These are phyloP conservation scores for Hypoxylon rickii DNA, from an alignment of 495 filamentous ascomycete species.

Conservation along the genomic window DNA sequence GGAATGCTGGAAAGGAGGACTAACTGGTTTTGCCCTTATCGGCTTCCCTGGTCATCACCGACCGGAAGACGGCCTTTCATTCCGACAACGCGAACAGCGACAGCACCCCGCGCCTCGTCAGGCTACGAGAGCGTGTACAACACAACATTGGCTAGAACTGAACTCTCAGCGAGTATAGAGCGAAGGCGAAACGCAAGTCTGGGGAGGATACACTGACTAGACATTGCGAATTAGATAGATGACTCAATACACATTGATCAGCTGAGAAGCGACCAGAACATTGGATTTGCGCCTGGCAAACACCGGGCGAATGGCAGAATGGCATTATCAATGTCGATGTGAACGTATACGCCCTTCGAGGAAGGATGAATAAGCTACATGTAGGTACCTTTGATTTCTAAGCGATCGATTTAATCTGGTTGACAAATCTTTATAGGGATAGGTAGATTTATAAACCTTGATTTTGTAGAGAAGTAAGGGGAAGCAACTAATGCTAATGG, in stretches of 20 bases:
- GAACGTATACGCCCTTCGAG: too few relatives aligned
- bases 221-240: conserved; percentile 4
- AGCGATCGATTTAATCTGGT: too few relatives aligned
- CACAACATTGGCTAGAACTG: conserved; percentile 17
- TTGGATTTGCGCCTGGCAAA: too few relatives aligned
- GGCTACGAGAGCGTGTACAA: conserved; percentile 18
- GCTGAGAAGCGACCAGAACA: conserved; percentile 11
- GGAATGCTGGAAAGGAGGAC: conserved; percentile 6
- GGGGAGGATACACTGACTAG: conserved; percentile 25
- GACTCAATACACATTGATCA: conserved; percentile 24
- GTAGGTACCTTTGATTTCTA: too few relatives aligned
- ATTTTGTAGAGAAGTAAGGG: too few relatives aligned
- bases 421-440: too few relatives aligned
- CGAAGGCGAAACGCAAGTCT: conserved; percentile 9
- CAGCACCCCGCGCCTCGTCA: conserved; percentile 15
- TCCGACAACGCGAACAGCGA: conserved; percentile 8
- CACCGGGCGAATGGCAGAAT: too few relatives aligned
- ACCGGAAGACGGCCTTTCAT: background rate
- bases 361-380: too few relatives aligned
- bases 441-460: too few relatives aligned
- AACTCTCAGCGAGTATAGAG: conserved; percentile 33
- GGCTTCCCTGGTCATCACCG: too few relatives aligned
- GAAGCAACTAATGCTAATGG: too few relatives aligned
- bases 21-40: conserved; percentile 17
- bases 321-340: too few relatives aligned